Conservation (phyloP, 169 alveolate species). For the Cryptosporidium canis region DNA sequence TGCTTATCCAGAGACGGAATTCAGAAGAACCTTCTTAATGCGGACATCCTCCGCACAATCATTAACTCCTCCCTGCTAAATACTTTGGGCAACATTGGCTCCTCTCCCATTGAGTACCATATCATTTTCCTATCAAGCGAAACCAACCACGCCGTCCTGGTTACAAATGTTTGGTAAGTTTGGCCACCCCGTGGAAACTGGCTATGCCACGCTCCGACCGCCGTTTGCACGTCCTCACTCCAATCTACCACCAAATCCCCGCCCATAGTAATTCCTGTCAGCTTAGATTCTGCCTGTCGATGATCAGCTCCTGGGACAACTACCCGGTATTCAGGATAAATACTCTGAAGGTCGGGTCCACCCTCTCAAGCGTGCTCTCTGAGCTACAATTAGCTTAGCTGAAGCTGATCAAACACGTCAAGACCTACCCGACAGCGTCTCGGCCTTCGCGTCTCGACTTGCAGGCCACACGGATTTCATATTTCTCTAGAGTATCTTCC, state of each 20-base stretch:
- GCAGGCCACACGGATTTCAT: no score
- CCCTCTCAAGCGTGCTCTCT: slow-evolving; percentile 22
- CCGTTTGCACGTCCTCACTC: neutral
- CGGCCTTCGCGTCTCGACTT: no score
- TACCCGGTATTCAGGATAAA: neutral
- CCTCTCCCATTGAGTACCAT: slow-evolving; percentile 27
- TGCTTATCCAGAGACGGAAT: slow-evolving; percentile 46
- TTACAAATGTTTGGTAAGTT: slow-evolving; percentile 42
- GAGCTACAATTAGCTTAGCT: neutral
- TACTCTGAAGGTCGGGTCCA: slow-evolving; percentile 53
- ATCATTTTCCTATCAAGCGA: slow-evolving; percentile 17
- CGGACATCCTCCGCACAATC: slow-evolving; percentile 2
- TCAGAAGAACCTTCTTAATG: slow-evolving; percentile 1
- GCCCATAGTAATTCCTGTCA: slow-evolving; percentile 20
- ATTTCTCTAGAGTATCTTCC: no score
- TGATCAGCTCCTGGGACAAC: slow-evolving; percentile 60
- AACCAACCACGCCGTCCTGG: slow-evolving; percentile 16
- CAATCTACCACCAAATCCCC: neutral
- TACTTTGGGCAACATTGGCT: slow-evolving; percentile 45
- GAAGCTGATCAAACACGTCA: neutral
- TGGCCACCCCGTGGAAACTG: neutral
- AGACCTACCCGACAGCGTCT: no score
- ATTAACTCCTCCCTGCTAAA: slow-evolving; percentile 9
- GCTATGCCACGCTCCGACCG: neutral
- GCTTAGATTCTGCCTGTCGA: slow-evolving; percentile 50